A percentile compares a stretch with the other conserved stretches of the same genome.
Conservation (phyloP, 139 green algal species). For the Trebouxia sp. region DNA sequence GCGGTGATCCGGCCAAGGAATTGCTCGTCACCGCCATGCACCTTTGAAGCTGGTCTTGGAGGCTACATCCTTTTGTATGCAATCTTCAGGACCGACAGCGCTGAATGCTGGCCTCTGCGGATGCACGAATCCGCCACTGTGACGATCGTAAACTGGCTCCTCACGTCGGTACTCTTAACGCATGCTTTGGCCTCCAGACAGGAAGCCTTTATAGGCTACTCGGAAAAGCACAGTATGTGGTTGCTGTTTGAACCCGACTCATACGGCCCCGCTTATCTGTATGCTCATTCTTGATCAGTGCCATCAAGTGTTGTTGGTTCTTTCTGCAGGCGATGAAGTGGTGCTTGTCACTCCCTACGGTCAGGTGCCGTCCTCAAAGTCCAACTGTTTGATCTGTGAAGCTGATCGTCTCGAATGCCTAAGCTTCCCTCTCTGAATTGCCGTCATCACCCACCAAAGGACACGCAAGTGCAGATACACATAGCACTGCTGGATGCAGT, state of each 20-base stretch:
- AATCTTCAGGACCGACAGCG: no score
- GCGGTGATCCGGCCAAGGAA: no score
- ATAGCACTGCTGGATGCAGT: neutral
- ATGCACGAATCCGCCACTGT: neutral
- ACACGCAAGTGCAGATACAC: slow-evolving; percentile 29
- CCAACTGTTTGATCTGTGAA: no score
- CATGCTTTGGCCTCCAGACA: neutral
- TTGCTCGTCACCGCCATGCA: no score
- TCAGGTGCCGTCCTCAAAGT: neutral
- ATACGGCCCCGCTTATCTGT: neutral
- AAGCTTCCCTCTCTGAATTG: no score
- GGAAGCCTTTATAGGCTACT: slow-evolving; percentile 32
- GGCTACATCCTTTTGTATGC: no score
- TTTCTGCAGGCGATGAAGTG: neutral
- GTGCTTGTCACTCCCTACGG: neutral
- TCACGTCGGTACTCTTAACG: neutral
- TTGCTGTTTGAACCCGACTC: neutral
- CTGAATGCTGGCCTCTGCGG: no score
- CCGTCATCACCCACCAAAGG: no score
- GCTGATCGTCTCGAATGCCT: neutral
- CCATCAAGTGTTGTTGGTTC: neutral
- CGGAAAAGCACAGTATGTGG: slow-evolving; percentile 3
- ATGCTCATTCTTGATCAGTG: neutral
- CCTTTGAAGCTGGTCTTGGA: no score
- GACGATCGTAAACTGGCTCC: neutral